phyloP scores from a whole-genome alignment of 768 basidiomycete genomes.

The Mycena polygramma region DNA sequence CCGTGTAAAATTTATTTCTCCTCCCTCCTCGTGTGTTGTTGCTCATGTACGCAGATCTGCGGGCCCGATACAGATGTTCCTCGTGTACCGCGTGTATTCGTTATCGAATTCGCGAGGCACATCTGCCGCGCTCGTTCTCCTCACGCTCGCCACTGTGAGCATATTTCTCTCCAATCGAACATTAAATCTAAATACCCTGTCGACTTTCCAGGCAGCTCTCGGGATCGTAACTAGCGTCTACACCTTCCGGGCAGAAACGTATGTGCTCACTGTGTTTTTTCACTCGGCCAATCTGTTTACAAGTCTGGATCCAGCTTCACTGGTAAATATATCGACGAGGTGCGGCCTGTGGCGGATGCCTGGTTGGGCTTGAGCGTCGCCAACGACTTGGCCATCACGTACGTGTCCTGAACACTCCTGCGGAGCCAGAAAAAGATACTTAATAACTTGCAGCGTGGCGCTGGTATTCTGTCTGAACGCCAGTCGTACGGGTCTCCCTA shows the following conservation, averaged over 20 bases:
- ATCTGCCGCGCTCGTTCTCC: constrained; percentile 1
- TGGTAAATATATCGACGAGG: background rate
- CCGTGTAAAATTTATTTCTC: constrained; percentile 14
- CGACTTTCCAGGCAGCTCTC: background rate
- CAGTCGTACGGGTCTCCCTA: constrained; percentile 12
- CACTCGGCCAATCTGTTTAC: background rate
- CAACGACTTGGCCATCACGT: constrained; percentile 30
- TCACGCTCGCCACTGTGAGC: constrained; percentile 4
- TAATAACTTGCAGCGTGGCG: constrained; percentile 3
- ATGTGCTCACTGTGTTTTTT: no score
- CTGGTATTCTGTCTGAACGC: constrained; percentile 4
- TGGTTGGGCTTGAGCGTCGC: constrained; percentile 23
- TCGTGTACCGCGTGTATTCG: background rate
- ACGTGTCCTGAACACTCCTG: background rate
- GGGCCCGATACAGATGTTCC: constrained; percentile 28
- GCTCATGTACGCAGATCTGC: constrained; percentile 12
- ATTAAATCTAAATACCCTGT: no score
- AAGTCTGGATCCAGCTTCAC: background rate
- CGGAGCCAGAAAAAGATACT: background rate
- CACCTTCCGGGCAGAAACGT: background rate
- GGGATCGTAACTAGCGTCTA: constrained; percentile 1
- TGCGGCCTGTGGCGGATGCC: constrained; percentile 7
- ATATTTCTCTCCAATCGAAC: no score
- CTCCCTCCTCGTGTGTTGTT: background rate
- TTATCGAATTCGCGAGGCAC: constrained; percentile 21